phyloP scores from a whole-genome alignment of 345 rosid genomes.

The Linum tenue region DNA sequence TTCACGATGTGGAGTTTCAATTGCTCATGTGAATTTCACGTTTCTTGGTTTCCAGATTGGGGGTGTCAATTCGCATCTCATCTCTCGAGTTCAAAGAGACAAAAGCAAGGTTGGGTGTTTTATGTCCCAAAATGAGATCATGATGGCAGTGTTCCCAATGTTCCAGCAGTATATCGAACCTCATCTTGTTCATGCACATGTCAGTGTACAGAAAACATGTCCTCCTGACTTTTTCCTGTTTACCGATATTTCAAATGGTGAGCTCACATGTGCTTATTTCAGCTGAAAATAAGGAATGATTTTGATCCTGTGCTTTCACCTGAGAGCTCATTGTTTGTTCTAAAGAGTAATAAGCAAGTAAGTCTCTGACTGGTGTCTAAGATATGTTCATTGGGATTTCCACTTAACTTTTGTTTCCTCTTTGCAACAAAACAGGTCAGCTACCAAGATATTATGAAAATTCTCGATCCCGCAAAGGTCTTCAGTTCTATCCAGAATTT shows the following conservation, averaged over 20 bases:
- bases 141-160: constrained; percentile 97
- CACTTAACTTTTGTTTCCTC: constrained; percentile 7
- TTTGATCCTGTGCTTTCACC: constrained; percentile 99
- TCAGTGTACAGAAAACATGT: constrained; percentile 33
- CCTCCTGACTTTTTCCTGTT: neutral
- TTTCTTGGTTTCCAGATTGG: constrained; percentile 65
- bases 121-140: constrained; percentile 95
- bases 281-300: constrained; percentile 99
- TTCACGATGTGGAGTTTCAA: neutral
- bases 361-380: constrained; percentile 17
- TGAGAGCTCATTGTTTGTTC: constrained; percentile 92
- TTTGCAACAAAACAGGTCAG: constrained; percentile 49
- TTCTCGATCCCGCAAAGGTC: constrained; percentile 69
- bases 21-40: constrained; percentile 2
- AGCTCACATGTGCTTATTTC: constrained; percentile 13
- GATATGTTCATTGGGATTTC: constrained; percentile 5
- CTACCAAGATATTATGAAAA: constrained; percentile 73
- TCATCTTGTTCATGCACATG: constrained; percentile 99
- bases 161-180: constrained; percentile 98
- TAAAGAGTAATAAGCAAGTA: constrained; percentile 94
- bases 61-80: constrained; percentile 96
- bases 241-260: neutral
- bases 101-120: constrained; percentile 82
- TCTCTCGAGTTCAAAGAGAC: constrained; percentile 98
- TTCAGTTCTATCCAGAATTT: constrained; percentile 95